A percentile compares a stretch with the other conserved stretches of the same genome.
These are phyloP conservation scores for Picea mariana DNA, from an alignment of 83 land plant species.

Conservation along the genomic window DNA sequence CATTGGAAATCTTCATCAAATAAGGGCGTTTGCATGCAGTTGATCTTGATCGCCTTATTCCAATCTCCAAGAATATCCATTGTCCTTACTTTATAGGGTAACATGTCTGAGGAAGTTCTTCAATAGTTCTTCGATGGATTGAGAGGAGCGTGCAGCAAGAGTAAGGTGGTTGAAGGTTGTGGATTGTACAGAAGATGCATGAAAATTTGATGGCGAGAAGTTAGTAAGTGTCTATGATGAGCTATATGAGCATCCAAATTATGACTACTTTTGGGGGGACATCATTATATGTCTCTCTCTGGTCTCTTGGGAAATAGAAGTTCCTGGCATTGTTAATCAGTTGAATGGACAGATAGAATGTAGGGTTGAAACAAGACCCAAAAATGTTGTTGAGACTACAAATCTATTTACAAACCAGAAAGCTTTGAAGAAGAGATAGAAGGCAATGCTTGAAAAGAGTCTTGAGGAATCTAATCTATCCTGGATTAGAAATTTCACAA, in stretches of 20 bases:
- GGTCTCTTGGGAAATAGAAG: slow-evolving; percentile 21
- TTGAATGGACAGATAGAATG: not conserved
- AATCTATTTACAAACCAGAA: not conserved
- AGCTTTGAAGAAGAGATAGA: slow-evolving; percentile 17
- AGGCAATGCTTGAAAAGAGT: slow-evolving; percentile 6
- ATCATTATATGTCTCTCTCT: slow-evolving; percentile 79
- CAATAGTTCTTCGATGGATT: slow-evolving; percentile 81
- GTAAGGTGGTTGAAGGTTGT: slow-evolving; percentile 80
- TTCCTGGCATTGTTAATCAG: not conserved
- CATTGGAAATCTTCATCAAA: slow-evolving; percentile 40
- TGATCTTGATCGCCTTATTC: slow-evolving; percentile 69
- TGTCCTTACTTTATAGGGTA: slow-evolving; percentile 90
- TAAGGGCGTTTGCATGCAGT: slow-evolving; percentile 60
- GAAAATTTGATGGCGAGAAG: slow-evolving; percentile 78
- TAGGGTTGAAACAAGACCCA: not conserved
- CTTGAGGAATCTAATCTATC: slow-evolving; percentile 48
- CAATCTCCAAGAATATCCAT: slow-evolving; percentile 38
- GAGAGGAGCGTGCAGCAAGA: slow-evolving; percentile 81
- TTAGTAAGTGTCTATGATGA: slow-evolving; percentile 87
- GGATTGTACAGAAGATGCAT: slow-evolving; percentile 65
- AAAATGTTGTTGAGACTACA: not conserved
- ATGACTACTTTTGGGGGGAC: slow-evolving; percentile 89
- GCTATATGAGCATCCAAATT: slow-evolving; percentile 87
- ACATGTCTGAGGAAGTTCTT: slow-evolving; percentile 70
- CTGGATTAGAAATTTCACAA: slow-evolving; percentile 90